Base-by-base conservation (phyloP, 768 basidiomycete species). In the Suillus subalutaceus region DNA sequence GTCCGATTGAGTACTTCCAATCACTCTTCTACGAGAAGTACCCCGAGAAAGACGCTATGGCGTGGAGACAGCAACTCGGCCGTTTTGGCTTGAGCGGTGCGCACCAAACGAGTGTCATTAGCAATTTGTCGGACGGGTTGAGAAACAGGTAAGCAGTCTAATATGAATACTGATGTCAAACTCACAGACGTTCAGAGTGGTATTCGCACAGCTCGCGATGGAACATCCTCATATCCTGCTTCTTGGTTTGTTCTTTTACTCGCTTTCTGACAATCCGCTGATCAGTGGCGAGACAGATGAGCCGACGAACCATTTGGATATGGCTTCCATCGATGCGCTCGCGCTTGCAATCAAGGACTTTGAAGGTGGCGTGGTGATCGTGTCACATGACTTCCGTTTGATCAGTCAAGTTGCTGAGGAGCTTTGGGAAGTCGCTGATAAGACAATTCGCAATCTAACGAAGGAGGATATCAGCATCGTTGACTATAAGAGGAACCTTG, bases 351-450 rank as follows among this genome's bases (percentile, higher is more conserved):
- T 99, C 85, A 97, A 97, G 79, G 93, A 93, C 74, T 99, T 94
- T 77, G 91, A 93, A 74, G 97, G 97, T 66, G 97, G 97, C 73
- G 97, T 99, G 48, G 97, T 99, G 71, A 99, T 99, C 76, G 97
- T 99, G 69, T 98, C 96, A 58, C 97, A 99, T 83, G 97, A 99
- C 80, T 99, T 99, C 92, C 93, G 97, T 93, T 88, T 99, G 69
- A 98, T 99, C 79, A 92, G 91, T 60, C 96, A 99, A 81, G 97
- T 99, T 44, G 97, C 97, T 46, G 93, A 99, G 76, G 97, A 99
- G 78, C 89, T 99, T 9, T 99, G 97, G 97, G 97, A 99, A 78
- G 97, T 99, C 63, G 94, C 94, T 75, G 86, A 95, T 77, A 90
- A 91, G 80, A 94, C 93, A 74, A 95, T 99, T 77, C 86, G 86